Evolutionary conservation across 192 early-diverging fungal species (phyloP), one percentile per base, ranked within the genome.

Genomic region (Phlyctochytrium arcticum): DNA sequence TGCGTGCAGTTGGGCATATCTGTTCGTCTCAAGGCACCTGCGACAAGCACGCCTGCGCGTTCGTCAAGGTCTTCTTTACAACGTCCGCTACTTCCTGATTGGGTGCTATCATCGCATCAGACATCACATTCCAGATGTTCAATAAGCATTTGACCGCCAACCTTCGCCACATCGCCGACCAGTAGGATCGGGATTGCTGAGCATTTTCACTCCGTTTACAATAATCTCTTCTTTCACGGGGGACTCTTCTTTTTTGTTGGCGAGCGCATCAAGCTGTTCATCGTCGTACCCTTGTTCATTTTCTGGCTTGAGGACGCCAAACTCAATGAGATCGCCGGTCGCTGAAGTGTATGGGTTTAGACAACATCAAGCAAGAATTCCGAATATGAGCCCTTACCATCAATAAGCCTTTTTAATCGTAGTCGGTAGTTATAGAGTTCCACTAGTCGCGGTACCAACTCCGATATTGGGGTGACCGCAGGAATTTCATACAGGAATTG

Each of bases 201-300:
- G 59, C 34, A 80, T 70, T 15, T 37, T 64, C 32, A 70, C 48
- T 44, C 78, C 84, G 48, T 80, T 57, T 27, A 53, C 33, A 17
- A 65, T 39, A n/a, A 80, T 48, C 36, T 62, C 60, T 24, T 73
- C 24, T 36, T 75, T 71, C 49, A 19, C 34, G 12, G 39, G 21
- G 39, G 39, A 0, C 8, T 17, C 3, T 12, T 56, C 34, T 23
- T 67, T 49, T 34, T 76, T 62, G 12, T 66, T 60, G 7, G 65
- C 60, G 23, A 85, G 36, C 27, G 75, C 65, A 57, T 85, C 78
- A 36, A 86, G 61, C 34, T 86, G 78, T 27, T 86, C 84, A 36
- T 83, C 76, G 46, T 62, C 57, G 65, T 80, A 84, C 8, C 84
- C 84, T 12, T 86, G 78, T 49, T 86, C 70, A 15, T 57, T 54